Evolutionary conservation across 495 filamentous ascomycete genomes (phyloP).

Genomic region (Xylaria grammica): DNA sequence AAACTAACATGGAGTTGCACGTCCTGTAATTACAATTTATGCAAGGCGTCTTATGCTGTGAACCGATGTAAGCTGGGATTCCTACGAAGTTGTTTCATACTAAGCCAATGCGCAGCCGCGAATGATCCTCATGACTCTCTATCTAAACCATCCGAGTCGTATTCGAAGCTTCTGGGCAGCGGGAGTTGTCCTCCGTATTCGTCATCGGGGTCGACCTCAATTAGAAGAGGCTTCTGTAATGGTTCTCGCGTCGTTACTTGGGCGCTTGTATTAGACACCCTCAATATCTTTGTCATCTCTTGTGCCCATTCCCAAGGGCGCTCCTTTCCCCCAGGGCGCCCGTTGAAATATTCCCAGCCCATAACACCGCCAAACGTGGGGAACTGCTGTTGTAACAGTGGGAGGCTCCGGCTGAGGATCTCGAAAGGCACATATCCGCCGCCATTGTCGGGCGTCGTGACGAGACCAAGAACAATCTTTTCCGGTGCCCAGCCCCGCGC

Average conservation of each 20-base stretch:
- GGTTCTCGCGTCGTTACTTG: background rate
- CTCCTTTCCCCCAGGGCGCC: constrained; percentile 58
- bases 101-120: background rate
- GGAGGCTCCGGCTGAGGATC: constrained; percentile 45
- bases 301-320: constrained; percentile 77
- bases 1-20: background rate
- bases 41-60: background rate
- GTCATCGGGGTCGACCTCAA: constrained; percentile 15
- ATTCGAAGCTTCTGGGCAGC: constrained; percentile 13
- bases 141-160: constrained; percentile 21
- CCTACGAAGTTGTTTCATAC: background rate
- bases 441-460: constrained; percentile 74
- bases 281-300: constrained; percentile 60
- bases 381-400: constrained; percentile 54
- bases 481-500: constrained; percentile 64
- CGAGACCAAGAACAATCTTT: constrained; percentile 72
- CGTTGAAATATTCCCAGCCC: constrained; percentile 90
- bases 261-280: background rate
- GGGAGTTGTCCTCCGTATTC: constrained; percentile 1
- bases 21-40: background rate
- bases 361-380: constrained; percentile 77
- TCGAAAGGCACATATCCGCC: constrained; percentile 47
- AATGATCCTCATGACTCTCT: background rate
- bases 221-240: background rate
- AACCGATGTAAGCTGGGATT: background rate